These are phyloP conservation scores for Silene conica DNA, from an alignment of 148 eudicot genomes.

Conservation along the genomic window DNA sequence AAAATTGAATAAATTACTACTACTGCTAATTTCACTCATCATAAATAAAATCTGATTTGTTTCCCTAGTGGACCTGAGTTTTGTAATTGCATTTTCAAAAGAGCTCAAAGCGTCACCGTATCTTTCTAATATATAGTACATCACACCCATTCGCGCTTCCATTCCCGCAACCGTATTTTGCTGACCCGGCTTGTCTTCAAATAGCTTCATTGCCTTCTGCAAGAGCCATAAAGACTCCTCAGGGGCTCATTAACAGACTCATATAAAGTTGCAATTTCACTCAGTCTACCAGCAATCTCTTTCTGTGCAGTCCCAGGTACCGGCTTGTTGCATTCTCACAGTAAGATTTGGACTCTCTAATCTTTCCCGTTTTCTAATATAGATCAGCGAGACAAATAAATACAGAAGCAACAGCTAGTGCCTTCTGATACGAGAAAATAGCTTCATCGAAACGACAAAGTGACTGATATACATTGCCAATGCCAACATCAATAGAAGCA, in stretches of 20 bases:
- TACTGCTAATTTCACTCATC: too few species aligned
- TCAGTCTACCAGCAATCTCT: slow-evolving; percentile 83
- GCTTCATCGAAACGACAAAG: slow-evolving; percentile 85
- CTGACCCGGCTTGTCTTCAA: slow-evolving; percentile 91
- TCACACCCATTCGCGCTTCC: slow-evolving; percentile 91
- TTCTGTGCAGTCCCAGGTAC: slow-evolving; percentile 90
- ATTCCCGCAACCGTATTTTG: slow-evolving; percentile 86
- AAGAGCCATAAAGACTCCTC: slow-evolving; percentile 84
- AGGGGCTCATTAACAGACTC: slow-evolving; percentile 85
- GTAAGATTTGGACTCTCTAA: slow-evolving; percentile 87
- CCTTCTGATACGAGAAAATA: slow-evolving; percentile 91
- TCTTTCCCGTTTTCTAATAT: slow-evolving; percentile 89
- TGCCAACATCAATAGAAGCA: slow-evolving; percentile 87
- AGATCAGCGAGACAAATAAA: slow-evolving; percentile 84
- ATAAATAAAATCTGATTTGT: too few species aligned
- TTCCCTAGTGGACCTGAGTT: slow-evolving; percentile 86
- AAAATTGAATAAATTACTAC: too few species aligned
- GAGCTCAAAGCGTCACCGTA: slow-evolving; percentile 69
- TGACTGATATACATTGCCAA: slow-evolving; percentile 80
- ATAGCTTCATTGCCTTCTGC: slow-evolving; percentile 71
- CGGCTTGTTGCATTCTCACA: slow-evolving; percentile 93
- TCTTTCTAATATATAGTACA: slow-evolving; percentile 80
- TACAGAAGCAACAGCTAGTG: slow-evolving; percentile 92
- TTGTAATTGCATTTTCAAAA: slow-evolving; percentile 67
- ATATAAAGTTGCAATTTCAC: slow-evolving; percentile 84